phyloP scores from a whole-genome alignment of 306 rosid species.

The Lagenaria siceraria region DNA sequence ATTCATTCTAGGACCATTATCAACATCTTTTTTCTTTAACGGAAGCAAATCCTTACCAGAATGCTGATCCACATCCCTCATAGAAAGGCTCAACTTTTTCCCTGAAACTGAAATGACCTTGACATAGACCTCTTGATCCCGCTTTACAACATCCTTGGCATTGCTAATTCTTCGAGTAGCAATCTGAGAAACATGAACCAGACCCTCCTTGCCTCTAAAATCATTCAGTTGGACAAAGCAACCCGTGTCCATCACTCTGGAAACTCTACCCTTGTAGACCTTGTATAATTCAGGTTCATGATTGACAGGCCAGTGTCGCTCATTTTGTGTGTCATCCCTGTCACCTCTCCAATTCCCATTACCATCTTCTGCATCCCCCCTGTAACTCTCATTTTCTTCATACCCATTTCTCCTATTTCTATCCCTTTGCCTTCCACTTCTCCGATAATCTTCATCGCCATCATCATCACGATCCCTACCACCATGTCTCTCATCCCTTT shows the following conservation, averaged over 20 bases:
- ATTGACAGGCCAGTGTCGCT: constrained; percentile 23
- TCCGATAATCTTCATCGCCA: constrained; percentile 10
- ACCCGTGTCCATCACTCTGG: constrained; percentile 77
- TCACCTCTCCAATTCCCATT: constrained; percentile 16
- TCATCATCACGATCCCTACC: constrained; percentile 16
- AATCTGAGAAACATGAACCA: constrained; percentile 82
- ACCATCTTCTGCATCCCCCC: constrained; percentile 23
- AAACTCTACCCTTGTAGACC: constrained; percentile 67
- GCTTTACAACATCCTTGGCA: constrained; percentile 78
- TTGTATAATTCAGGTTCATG: constrained; percentile 52
- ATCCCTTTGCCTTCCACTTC: constrained; percentile 28
- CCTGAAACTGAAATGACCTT: constrained; percentile 69
- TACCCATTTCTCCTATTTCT: constrained; percentile 18
- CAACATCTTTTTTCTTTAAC: constrained; percentile 43
- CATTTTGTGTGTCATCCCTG: constrained; percentile 22
- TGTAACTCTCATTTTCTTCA: constrained; percentile 19
- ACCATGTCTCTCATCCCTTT: constrained; percentile 18
- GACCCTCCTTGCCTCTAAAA: constrained; percentile 71
- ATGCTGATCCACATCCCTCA: constrained; percentile 82
- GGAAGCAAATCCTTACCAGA: constrained; percentile 74
- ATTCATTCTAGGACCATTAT: constrained; percentile 39
- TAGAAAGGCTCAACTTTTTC: constrained; percentile 73
- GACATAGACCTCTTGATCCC: constrained; percentile 74
- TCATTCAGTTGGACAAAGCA: constrained; percentile 72
- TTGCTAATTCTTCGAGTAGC: constrained; percentile 56